A percentile compares a stretch with the other conserved stretches of the same genome.
These are phyloP conservation scores for Aspergillus panamensis DNA, from an alignment of 495 filamentous ascomycete species.

Conservation along the genomic window DNA sequence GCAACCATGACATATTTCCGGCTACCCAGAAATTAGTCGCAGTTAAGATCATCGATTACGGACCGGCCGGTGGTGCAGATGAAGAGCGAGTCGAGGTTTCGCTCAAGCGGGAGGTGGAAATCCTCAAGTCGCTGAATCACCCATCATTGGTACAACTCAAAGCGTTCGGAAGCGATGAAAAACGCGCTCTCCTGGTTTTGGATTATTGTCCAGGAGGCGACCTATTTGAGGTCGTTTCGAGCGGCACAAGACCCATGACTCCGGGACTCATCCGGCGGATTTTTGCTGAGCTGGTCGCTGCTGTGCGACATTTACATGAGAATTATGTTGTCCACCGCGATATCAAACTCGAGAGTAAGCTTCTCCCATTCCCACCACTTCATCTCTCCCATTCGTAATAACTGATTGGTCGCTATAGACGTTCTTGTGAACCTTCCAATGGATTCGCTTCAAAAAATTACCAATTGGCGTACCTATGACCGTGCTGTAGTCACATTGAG, in stretches of 20 bases:
- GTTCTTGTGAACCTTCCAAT: conserved; percentile 81
- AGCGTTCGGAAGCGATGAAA: conserved; percentile 77
- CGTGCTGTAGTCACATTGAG: conserved; percentile 82
- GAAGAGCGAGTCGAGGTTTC: conserved; percentile 89
- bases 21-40: conserved; percentile 73
- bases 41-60: conserved; percentile 92
- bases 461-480: conserved; percentile 68
- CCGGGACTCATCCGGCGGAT: conserved; percentile 75
- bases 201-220: conserved; percentile 93
- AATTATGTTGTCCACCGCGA: conserved; percentile 90
- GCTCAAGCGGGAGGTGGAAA: conserved; percentile 89
- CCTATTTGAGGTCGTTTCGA: conserved; percentile 84
- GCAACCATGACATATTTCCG: conserved; percentile 44
- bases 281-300: conserved; percentile 82
- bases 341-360: conserved; percentile 95
- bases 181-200: conserved; percentile 77
- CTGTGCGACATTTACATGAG: conserved; percentile 79
- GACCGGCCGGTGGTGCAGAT: conserved; percentile 83
- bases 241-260: conserved; percentile 58
- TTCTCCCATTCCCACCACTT: not conserved
- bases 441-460: conserved; percentile 44
- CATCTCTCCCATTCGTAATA: conserved; percentile 21
- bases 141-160: conserved; percentile 87
- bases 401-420: conserved; percentile 50
- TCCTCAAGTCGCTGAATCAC: conserved; percentile 80